phyloP scores from a whole-genome alignment of 441 rosid genomes.

The Aleurites moluccanus region DNA sequence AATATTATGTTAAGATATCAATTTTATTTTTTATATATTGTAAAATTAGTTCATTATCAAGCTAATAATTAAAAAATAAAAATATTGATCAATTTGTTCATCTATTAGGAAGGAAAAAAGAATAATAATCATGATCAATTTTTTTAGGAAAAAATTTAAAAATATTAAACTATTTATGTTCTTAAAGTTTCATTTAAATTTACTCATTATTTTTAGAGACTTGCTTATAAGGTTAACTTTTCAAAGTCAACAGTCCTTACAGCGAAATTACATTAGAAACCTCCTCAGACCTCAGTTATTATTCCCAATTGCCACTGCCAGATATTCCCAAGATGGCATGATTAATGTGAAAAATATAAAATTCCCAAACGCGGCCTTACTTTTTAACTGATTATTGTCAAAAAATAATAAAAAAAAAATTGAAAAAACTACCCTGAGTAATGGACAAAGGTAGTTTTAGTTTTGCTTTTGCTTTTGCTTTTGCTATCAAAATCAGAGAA shows the following conservation, averaged over 20 bases:
- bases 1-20: too few relatives aligned
- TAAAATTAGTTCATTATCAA: too few relatives aligned
- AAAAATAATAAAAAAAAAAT: not conserved
- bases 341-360: not conserved
- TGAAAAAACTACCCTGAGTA: constrained; percentile 1
- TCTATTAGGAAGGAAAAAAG: too few relatives aligned
- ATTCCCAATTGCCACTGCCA: not conserved
- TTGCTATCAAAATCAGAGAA: not conserved
- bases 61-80: too few relatives aligned
- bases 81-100: too few relatives aligned
- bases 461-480: not conserved
- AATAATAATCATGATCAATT: too few relatives aligned
- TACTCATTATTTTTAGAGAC: too few relatives aligned
- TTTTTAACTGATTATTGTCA: constrained; percentile 1
- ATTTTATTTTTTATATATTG: too few relatives aligned
- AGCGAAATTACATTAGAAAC: not conserved
- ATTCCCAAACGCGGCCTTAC: constrained; percentile 8
- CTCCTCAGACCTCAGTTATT: not conserved
- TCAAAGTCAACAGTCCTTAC: not conserved
- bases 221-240: not conserved
- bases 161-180: too few relatives aligned
- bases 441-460: constrained; percentile 22
- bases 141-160: too few relatives aligned
- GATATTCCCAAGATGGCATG: not conserved
- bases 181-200: too few relatives aligned